Conservation (phyloP, 176 grass and related monocot species). For the Zoysia pacifica region DNA sequence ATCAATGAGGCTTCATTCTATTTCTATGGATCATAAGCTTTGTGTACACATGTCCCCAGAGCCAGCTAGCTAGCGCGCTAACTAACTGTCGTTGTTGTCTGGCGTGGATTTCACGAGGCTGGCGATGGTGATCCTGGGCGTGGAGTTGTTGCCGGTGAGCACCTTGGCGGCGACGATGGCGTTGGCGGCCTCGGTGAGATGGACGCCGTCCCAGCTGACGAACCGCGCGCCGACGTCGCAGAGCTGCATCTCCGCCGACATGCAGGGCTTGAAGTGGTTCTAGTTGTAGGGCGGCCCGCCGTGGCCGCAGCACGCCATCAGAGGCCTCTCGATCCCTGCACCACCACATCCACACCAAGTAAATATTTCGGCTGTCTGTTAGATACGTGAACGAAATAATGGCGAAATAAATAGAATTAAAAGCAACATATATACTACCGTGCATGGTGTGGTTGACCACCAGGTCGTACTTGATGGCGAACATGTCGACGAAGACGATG, state of each 20-base stretch:
- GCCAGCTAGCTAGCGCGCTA: background rate
- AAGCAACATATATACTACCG: background rate
- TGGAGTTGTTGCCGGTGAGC: conserved; percentile 63
- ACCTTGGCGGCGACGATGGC: conserved; percentile 55
- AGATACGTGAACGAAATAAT: no score
- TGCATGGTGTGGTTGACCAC: conserved; percentile 51
- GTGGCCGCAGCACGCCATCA: conserved; percentile 81
- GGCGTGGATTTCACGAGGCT: conserved; percentile 54
- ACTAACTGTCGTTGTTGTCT: conserved; percentile 11
- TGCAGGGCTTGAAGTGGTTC: conserved; percentile 58
- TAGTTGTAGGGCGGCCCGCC: conserved; percentile 93
- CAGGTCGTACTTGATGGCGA: conserved; percentile 53
- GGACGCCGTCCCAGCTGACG: conserved; percentile 84
- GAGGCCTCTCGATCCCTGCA: conserved; percentile 57
- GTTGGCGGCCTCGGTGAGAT: conserved; percentile 69
- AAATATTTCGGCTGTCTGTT: no score
- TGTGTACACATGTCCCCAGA: no score
- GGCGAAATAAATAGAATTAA: no score
- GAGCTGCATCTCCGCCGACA: conserved; percentile 48
- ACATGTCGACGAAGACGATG: conserved; percentile 60
- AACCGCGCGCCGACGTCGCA: conserved; percentile 57
- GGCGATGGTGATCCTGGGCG: conserved; percentile 56
- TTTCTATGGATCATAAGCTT: no score
- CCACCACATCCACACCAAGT: no score
- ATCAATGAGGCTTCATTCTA: no score